phyloP scores from a whole-genome alignment of 495 filamentous ascomycete species.

The Xylaria castorea region DNA sequence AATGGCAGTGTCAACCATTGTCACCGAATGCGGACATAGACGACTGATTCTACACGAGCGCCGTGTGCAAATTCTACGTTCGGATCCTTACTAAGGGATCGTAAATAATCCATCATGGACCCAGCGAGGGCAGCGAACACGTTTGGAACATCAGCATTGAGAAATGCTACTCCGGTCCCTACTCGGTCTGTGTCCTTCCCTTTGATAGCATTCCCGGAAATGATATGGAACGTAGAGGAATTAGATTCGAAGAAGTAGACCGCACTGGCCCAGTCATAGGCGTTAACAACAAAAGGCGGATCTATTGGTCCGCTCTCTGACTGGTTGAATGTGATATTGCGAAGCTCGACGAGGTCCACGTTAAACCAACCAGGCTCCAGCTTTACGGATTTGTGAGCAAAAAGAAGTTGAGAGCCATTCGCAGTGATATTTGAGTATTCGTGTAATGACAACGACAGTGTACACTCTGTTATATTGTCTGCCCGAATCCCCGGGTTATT shows the following conservation, averaged over 20 bases:
- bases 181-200: neutral
- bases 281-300: neutral
- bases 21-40: neutral
- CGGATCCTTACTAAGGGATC: neutral
- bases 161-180: conserved; percentile 2
- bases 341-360: no score
- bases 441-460: neutral
- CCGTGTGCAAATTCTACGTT: neutral
- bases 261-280: neutral
- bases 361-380: neutral
- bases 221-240: neutral
- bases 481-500: neutral
- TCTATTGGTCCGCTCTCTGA: conserved; percentile 8
- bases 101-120: conserved; percentile 10
- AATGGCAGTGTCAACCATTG: conserved; percentile 3
- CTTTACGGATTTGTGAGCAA: neutral
- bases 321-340: neutral
- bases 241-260: conserved; percentile 8
- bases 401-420: neutral
- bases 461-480: conserved; percentile 15
- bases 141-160: neutral
- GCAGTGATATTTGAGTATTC: conserved; percentile 7
- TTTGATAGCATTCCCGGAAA: neutral
- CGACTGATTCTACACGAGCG: neutral
- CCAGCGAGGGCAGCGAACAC: neutral